These are phyloP conservation scores for Globisporangium splendens DNA, from an alignment of 352 stramenopile genomes.

Conservation along the genomic window DNA sequence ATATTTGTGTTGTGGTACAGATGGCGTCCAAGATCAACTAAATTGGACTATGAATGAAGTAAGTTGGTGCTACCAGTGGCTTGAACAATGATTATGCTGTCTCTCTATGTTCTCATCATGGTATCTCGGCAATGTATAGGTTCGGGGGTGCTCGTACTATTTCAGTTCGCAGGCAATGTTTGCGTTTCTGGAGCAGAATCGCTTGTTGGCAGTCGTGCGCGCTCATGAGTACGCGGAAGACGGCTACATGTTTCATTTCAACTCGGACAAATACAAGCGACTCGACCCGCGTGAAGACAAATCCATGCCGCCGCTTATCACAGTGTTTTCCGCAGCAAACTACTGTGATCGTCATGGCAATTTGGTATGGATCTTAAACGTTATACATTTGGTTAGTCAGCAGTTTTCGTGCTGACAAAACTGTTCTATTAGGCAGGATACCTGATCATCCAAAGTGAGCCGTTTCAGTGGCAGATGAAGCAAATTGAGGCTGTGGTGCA, in stretches of 20 bases:
- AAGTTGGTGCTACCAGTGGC: background rate
- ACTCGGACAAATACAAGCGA: constrained; percentile 29
- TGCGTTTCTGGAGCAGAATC: constrained; percentile 63
- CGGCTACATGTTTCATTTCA: constrained; percentile 66
- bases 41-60: constrained; percentile 36
- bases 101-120: too few relatives aligned
- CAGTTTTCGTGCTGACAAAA: background rate
- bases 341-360: constrained; percentile 91
- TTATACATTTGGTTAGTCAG: background rate
- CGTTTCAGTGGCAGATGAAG: constrained; percentile 51
- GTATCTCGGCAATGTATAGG: constrained; percentile 16
- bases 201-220: constrained; percentile 66
- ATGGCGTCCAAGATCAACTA: constrained; percentile 4
- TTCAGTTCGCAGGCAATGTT: constrained; percentile 85
- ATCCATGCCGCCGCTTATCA: constrained; percentile 81
- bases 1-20: background rate
- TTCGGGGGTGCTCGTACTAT: constrained; percentile 79
- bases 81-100: too few relatives aligned
- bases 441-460: constrained; percentile 40
- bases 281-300: constrained; percentile 50
- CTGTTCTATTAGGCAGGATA: constrained; percentile 39
- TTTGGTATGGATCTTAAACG: constrained; percentile 26
- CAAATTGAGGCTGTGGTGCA: constrained; percentile 47
- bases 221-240: constrained; percentile 81
- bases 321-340: constrained; percentile 94